Evolutionary conservation across 352 stramenopile species (phyloP), one percentile per base, ranked within the genome.

Genomic region (Phytophthora europaea): DNA sequence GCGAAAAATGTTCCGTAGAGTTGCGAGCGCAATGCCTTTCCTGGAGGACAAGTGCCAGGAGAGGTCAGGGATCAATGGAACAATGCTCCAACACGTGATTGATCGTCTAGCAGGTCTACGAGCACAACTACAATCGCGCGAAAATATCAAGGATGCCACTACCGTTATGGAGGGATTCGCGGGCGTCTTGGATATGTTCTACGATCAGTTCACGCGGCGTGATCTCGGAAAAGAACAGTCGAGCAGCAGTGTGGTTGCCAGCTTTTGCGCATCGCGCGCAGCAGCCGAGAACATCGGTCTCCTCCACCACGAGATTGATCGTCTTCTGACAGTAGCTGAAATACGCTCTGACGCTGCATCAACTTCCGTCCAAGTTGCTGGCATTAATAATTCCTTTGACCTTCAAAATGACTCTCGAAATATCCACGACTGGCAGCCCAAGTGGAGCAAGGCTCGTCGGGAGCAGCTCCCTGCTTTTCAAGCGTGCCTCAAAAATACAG

Each of bases 271-370:
- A 61, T 67, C 70, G 0, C 70, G 70, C 16, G 59, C 47, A 54
- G 70, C 38, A 20, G 48, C 48, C 2, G 53, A 78, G 43, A 62
- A 66, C 5, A 13, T 71, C n/a, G 54, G 23, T 59, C 55, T 61
- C 16, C 67, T 78, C 15, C 65, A 74, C 20, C 65, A 71, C 43
- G 67, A 73, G 52, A 73, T 73, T 53, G 67, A 73, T 50, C 67
- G 67, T 10, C 38, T 73, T 31, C 40, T 71, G 23, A 58, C 54
- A 5, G 23, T 75, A 33, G 54, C 61, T 51, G 26, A 71, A 10
- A 20, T 75, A 28, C 61, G 10, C 13, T 16, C 56, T 62, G 48
- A 10, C 10, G 28, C 61, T 26, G 40, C 47, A 51, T n/a, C 28
- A 52, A 7, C 43, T 23, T 1, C 68, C 26, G 7, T 28, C 57